A percentile compares a stretch with the other conserved stretches of the same genome.
Conservation (phyloP, 2,329 filamentous ascomycete genomes). For the Colletotrichum cuscutae region DNA sequence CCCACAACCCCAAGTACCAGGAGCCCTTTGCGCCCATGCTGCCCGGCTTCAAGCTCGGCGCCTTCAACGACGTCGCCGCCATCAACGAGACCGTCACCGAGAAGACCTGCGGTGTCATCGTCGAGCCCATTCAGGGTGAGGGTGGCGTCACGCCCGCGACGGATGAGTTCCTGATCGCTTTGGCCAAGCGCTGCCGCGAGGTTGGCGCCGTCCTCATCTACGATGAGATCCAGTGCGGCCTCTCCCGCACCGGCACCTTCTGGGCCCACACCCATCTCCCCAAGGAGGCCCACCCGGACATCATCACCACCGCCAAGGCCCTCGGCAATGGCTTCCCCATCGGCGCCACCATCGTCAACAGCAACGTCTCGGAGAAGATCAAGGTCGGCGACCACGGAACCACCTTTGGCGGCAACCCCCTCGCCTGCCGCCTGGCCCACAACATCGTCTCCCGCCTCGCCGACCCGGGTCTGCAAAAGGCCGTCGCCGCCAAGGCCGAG, state of each 20-base stretch:
- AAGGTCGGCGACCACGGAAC: conserved; percentile 86
- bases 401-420: conserved; percentile 92
- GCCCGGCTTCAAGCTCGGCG: conserved; percentile 89
- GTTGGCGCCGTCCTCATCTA: conserved; percentile 92
- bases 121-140: conserved; percentile 98
- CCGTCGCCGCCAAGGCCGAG: conserved; percentile 73
- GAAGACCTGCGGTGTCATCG: conserved; percentile 90
- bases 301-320: conserved; percentile 94
- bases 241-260: conserved; percentile 85
- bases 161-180: conserved; percentile 82
- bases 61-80: conserved; percentile 81
- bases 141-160: conserved; percentile 89
- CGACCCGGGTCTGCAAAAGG: conserved; percentile 74
- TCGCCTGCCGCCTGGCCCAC: conserved; percentile 85
- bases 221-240: conserved; percentile 97
- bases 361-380: conserved; percentile 54
- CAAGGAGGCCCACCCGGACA: conserved; percentile 86
- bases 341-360: conserved; percentile 70
- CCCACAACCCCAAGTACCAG: conserved; percentile 98
- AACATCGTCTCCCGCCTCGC: conserved; percentile 84
- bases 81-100: conserved; percentile 82
- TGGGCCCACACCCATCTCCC: conserved; percentile 88
- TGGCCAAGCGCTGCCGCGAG: conserved; percentile 86
- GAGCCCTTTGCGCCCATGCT: conserved; percentile 95
- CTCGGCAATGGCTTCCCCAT: conserved; percentile 97